These are phyloP conservation scores for Lactuca saligna DNA, from an alignment of 129 eudicot species.

Conservation along the genomic window DNA sequence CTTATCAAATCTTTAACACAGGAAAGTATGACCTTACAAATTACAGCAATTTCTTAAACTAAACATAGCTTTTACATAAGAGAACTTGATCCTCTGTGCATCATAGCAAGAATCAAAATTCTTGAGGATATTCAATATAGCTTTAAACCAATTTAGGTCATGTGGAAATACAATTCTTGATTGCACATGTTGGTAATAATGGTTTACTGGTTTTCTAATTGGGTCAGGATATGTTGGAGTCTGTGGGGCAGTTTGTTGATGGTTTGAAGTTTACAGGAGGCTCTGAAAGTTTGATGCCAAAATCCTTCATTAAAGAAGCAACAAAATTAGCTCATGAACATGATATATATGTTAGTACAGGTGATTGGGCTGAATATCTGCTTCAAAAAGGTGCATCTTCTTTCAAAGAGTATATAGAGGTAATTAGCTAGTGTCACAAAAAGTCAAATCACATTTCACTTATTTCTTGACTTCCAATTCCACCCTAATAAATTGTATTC, in stretches of 20 bases:
- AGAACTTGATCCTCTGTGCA: background rate
- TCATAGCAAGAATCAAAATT: background rate
- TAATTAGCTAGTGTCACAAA: slow-evolving; percentile 7
- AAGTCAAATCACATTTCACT: background rate
- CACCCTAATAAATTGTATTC: background rate
- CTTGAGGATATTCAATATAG: too few species aligned
- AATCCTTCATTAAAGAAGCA: slow-evolving; percentile 64
- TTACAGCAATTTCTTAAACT: background rate
- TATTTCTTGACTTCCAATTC: background rate
- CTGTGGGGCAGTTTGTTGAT: slow-evolving; percentile 95
- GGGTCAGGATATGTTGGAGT: slow-evolving; percentile 73
- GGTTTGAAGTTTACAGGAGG: slow-evolving; percentile 89
- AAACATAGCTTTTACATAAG: background rate
- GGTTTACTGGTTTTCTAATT: slow-evolving; percentile 14
- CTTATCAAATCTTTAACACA: background rate
- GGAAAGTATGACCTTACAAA: slow-evolving; percentile 2
- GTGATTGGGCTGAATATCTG: slow-evolving; percentile 90
- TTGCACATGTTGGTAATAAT: background rate
- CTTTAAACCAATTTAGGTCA: too few species aligned
- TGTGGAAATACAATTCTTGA: background rate
- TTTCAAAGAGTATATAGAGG: slow-evolving; percentile 76
- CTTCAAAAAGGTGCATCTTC: slow-evolving; percentile 75
- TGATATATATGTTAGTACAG: slow-evolving; percentile 79
- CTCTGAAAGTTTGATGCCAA: slow-evolving; percentile 68
- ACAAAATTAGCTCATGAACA: slow-evolving; percentile 85